Conservation (phyloP, 2,329 filamentous ascomycete species). For the Aspergillus tanneri region DNA sequence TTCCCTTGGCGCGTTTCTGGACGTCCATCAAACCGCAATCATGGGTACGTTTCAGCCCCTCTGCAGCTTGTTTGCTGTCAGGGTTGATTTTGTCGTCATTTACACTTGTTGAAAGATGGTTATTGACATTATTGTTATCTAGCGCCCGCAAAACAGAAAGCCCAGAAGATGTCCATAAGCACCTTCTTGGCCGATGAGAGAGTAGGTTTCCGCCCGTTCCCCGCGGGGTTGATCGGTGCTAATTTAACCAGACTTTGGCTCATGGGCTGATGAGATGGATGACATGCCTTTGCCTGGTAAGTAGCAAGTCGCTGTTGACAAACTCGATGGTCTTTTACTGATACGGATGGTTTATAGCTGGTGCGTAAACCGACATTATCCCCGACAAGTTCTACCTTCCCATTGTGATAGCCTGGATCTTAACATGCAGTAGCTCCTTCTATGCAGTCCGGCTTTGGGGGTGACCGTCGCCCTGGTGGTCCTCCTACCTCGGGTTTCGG, state of each 20-base stretch:
- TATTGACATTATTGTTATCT: conserved; percentile 46
- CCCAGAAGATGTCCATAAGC: conserved; percentile 96
- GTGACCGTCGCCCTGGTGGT: conserved; percentile 52
- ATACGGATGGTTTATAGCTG: conserved; percentile 25
- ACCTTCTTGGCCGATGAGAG: conserved; percentile 90
- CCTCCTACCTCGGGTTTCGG: conserved; percentile 37
- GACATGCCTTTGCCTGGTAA: conserved; percentile 73
- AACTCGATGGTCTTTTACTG: background rate
- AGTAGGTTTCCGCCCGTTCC: conserved; percentile 59
- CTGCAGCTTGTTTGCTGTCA: conserved; percentile 8
- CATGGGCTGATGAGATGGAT: conserved; percentile 99
- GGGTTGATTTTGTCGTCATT: conserved; percentile 12
- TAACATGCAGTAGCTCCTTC: conserved; percentile 37
- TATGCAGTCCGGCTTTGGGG: conserved; percentile 46
- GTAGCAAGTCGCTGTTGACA: conserved; percentile 30
- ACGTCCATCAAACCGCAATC: conserved; percentile 55
- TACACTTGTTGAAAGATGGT: conserved; percentile 16
- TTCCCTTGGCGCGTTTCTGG: conserved; percentile 40
- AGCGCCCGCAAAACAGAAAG: conserved; percentile 92
- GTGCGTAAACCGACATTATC: conserved; percentile 24
- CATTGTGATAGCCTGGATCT: conserved; percentile 17
- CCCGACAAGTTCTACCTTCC: conserved; percentile 5
- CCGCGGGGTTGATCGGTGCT: conserved; percentile 27
- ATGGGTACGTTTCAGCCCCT: conserved; percentile 50
- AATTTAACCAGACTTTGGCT: conserved; percentile 65